A percentile compares a stretch with the other conserved stretches of the same genome.
Evolutionary conservation across 257 asterid species (phyloP).

Genomic region (Ajuga chamaepitys): DNA sequence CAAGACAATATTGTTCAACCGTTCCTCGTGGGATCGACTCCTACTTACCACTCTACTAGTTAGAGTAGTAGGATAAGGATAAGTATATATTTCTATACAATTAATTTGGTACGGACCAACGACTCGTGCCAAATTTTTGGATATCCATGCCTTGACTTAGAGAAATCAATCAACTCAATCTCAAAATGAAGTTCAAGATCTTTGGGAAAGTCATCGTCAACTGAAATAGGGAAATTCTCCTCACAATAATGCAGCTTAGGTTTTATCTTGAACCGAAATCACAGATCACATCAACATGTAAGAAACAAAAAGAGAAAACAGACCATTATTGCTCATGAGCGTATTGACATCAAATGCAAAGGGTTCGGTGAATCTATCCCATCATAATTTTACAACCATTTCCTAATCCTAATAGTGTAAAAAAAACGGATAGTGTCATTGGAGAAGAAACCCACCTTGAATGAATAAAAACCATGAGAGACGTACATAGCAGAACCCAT

Average conservation of each 20-base stretch:
- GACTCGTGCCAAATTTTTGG: too few relatives aligned
- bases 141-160: slow-evolving; percentile 79
- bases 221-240: slow-evolving; percentile 73
- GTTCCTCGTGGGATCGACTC: too few relatives aligned
- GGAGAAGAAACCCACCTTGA: neutral
- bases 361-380: neutral
- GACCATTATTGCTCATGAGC: too few relatives aligned
- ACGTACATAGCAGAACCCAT: neutral
- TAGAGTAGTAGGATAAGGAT: too few relatives aligned
- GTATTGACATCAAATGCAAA: neutral
- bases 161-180: slow-evolving; percentile 81
- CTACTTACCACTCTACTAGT: too few relatives aligned
- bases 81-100: too few relatives aligned
- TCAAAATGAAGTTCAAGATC: slow-evolving; percentile 92
- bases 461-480: neutral
- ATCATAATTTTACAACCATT: neutral
- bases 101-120: too few relatives aligned
- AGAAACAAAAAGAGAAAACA: neutral
- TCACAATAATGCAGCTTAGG: slow-evolving; percentile 93
- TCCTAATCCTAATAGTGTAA: neutral
- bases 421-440: neutral
- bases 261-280: slow-evolving; percentile 81
- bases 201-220: slow-evolving; percentile 75
- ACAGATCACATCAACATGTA: slow-evolving; percentile 18
- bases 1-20: too few relatives aligned